Conservation (phyloP, 139 green algal genomes). For the Chlorella vulgaris region DNA sequence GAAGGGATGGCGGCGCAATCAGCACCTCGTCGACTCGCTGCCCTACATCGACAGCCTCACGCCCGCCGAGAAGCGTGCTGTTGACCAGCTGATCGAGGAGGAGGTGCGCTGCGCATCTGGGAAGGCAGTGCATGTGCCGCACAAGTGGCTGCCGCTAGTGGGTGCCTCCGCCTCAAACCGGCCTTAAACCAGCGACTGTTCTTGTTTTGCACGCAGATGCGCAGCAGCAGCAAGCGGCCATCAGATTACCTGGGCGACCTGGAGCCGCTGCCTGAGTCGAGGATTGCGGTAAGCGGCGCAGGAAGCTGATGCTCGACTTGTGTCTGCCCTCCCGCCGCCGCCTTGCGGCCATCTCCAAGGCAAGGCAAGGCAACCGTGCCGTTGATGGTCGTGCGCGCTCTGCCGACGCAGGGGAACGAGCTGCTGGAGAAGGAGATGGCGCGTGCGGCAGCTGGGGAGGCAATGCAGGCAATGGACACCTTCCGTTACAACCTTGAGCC, state of each 20-base stretch:
- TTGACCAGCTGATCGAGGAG: slow-evolving; percentile 77
- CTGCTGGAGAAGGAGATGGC: slow-evolving; percentile 63
- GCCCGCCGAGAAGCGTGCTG: slow-evolving; percentile 46
- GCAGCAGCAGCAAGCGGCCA: slow-evolving; percentile 58
- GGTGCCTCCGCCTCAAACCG: too few relatives aligned
- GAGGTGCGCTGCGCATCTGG: slow-evolving; percentile 64
- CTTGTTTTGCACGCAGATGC: slow-evolving; percentile 20
- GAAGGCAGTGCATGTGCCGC: background rate
- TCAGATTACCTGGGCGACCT: slow-evolving; percentile 78
- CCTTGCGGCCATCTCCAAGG: too few relatives aligned
- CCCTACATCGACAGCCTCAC: slow-evolving; percentile 77
- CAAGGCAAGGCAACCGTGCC: too few relatives aligned
- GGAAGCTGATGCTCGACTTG: background rate
- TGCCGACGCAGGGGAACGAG: slow-evolving; percentile 46
- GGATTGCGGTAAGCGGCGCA: slow-evolving; percentile 48
- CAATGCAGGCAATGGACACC: slow-evolving; percentile 67
- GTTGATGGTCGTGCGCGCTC: too few relatives aligned
- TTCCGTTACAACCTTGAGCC: slow-evolving; percentile 68
- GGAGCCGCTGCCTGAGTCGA: slow-evolving; percentile 53
- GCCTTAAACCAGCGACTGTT: too few relatives aligned
- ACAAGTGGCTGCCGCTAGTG: too few relatives aligned
- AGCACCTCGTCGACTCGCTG: slow-evolving; percentile 78
- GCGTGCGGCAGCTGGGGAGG: slow-evolving; percentile 41
- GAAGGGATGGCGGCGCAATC: slow-evolving; percentile 57
- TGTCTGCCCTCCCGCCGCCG: too few relatives aligned